Evolutionary conservation across 768 basidiomycete species (phyloP), one percentile per base, ranked within the genome.

Genomic region (Tylopilus vinaceipallidus): DNA sequence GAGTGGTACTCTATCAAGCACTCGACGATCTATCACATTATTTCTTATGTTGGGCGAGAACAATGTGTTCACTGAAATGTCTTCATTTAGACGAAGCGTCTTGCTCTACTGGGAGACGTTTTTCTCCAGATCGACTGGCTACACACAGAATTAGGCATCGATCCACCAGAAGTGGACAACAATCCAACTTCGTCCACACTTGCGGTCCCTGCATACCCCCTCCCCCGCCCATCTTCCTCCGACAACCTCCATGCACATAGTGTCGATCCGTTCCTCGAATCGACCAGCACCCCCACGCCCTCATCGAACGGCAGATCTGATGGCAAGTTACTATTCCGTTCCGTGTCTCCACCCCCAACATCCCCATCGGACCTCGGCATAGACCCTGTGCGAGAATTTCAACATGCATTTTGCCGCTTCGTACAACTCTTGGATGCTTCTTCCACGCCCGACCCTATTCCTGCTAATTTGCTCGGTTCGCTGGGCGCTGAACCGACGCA

Each of bases 71-170:
- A 45, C 42, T 52, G 38, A 50, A 47, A 11, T 5, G 12, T 41
- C 32, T 32, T 36, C n/a, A 36, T 40, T 6, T 52, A 91, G 88
- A 69, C 76, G 23, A 88, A 86, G 62, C 83, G 90, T 23, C 74
- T 88, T 29, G 72, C 75, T 42, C 75, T 84, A 45, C 73, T 93
- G 20, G 80, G 83, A 7, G 69, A 71, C 9, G 75, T 79, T 27
- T 82, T 93, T 54, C 68, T 83, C 11, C 87, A 92, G 47, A 84
- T 94, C 29, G 88, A 92, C 63, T 88, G 84, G 80, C 70, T 95
- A 14, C 80, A 91, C 57, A 77, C 81, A 23, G 91, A 95, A 63
- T 81, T 98, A 6, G 93, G 89, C 22, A 80, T 92, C 30, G 49
- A 76, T 3, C 75, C 84, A 27, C 86, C 86, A 16, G 71, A 77